These are phyloP conservation scores for Cordyceps farinosa DNA, from an alignment of 2,329 filamentous ascomycete species.

Conservation along the genomic window DNA sequence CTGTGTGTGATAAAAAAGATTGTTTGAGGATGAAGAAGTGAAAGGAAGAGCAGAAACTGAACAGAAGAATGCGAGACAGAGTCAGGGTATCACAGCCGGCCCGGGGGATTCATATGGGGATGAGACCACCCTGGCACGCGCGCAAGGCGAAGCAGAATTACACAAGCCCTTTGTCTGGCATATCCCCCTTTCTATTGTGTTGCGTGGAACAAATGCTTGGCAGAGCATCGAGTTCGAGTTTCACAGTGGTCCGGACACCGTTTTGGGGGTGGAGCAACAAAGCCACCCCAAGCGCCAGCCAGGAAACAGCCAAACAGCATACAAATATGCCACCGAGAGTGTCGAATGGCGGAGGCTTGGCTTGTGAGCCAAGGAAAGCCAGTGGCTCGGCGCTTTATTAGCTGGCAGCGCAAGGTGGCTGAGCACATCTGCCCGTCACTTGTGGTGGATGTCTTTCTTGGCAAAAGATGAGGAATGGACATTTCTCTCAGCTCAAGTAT, in stretches of 20 bases:
- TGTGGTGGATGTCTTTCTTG: slow-evolving; percentile 9
- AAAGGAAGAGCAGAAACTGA: neutral
- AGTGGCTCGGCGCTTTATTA: slow-evolving; percentile 8
- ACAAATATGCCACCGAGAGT: neutral
- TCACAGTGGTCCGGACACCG: slow-evolving; percentile 3
- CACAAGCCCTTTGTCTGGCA: neutral
- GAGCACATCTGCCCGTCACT: neutral
- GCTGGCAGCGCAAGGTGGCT: slow-evolving; percentile 6
- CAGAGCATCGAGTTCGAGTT: slow-evolving; percentile 11
- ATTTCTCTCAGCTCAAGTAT: neutral
- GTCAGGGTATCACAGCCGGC: neutral
- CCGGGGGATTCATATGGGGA: neutral
- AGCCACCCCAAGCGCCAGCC: neutral
- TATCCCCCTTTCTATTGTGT: neutral
- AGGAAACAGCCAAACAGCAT: neutral
- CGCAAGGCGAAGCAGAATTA: neutral
- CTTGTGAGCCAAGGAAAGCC: slow-evolving; percentile 9
- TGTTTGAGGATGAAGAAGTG: neutral
- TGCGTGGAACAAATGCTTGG: slow-evolving; percentile 4
- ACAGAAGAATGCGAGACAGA: neutral
- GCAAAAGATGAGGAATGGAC: neutral
- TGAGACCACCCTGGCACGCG: neutral
- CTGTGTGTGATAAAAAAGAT: too few species aligned
- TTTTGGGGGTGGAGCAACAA: slow-evolving; percentile 11
- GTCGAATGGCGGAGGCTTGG: neutral